Conservation (phyloP, 305 asterid genomes). For the Fraxinus latifolia region DNA sequence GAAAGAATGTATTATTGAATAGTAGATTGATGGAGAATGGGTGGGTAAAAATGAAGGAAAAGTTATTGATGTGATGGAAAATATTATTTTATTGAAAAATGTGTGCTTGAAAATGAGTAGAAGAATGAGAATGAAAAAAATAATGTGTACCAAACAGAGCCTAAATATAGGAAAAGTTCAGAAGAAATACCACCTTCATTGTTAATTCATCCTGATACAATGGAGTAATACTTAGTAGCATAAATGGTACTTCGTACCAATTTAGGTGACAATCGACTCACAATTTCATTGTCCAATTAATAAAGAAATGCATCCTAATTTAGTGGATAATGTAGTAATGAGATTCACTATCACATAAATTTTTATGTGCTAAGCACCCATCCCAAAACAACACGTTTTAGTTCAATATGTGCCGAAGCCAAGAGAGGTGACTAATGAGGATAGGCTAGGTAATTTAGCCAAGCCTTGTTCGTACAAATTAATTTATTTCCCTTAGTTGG, state of each 20-base stretch:
- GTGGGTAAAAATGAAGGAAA: no score
- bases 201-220: background rate
- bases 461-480: background rate
- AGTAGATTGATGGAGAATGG: no score
- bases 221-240: background rate
- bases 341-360: background rate
- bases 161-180: background rate
- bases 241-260: background rate
- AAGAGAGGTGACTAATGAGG: background rate
- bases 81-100: no score
- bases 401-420: background rate
- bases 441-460: background rate
- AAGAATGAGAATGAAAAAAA: no score
- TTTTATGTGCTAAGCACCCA: background rate
- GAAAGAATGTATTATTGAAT: no score
- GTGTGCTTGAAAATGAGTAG: no score
- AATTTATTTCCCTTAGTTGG: background rate
- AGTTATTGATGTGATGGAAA: no score
- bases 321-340: background rate
- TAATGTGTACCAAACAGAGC: no score
- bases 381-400: background rate
- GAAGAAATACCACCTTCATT: background rate
- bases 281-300: background rate
- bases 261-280: background rate
- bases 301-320: background rate